Evolutionary conservation across 225 moss, liverwort and hornwort genomes (phyloP).

Genomic region (Rhytidiadelphus loreus): DNA sequence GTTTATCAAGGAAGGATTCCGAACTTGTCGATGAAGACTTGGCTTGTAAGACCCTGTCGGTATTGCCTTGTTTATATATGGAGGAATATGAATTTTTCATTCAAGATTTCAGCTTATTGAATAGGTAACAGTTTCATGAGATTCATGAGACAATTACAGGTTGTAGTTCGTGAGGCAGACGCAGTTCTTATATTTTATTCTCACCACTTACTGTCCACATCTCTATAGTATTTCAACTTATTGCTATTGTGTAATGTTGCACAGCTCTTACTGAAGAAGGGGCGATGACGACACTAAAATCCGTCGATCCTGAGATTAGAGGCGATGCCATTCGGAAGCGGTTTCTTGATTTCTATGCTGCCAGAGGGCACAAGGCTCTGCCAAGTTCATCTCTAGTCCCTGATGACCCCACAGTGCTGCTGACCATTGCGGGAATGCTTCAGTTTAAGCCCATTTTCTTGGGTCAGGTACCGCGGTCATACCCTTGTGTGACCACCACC

Average conservation of each 20-base stretch:
- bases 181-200: background rate
- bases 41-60: background rate
- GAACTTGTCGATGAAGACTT: background rate
- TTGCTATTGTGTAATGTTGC: background rate
- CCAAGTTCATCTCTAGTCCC: constrained; percentile 88
- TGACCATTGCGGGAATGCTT: constrained; percentile 93
- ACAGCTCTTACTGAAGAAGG: constrained; percentile 26
- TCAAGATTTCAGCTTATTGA: background rate
- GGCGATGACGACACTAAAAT: background rate
- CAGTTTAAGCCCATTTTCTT: constrained; percentile 96
- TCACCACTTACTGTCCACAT: background rate
- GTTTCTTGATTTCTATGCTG: constrained; percentile 67
- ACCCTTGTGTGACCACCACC: constrained; percentile 73
- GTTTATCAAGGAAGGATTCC: background rate
- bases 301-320: constrained; percentile 29
- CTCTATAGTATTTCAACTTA: background rate
- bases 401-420: constrained; percentile 82
- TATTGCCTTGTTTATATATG: background rate
- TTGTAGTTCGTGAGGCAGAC: background rate
- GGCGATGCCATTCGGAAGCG: constrained; percentile 77
- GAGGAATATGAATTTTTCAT: background rate
- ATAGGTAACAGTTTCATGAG: background rate
- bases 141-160: background rate
- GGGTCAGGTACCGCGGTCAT: constrained; percentile 69
- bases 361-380: constrained; percentile 61